Conservation (phyloP, 345 rosid genomes). For the Bretschneidera sinensis region DNA sequence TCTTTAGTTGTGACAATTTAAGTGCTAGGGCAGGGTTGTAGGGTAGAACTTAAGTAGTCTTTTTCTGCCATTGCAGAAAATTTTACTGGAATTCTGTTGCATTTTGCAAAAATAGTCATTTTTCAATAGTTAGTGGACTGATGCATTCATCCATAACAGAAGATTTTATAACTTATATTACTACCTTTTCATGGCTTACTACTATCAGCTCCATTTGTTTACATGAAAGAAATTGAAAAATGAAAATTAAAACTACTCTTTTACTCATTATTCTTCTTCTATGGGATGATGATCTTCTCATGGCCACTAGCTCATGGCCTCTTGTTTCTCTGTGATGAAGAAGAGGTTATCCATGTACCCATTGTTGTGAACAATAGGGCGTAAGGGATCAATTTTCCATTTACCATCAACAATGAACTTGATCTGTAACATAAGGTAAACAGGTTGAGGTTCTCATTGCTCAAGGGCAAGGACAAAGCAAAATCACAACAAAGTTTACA, state of each 20-base stretch:
- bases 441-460: conserved; percentile 10
- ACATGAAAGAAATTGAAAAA: conserved; percentile 16
- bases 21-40: too few species aligned
- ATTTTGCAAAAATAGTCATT: too few species aligned
- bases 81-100: too few species aligned
- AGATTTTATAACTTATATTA: too few species aligned
- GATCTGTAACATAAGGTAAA: conserved; percentile 41
- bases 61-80: too few species aligned
- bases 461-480: not conserved
- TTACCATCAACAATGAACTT: conserved; percentile 92
- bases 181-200: too few species aligned
- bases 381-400: conserved; percentile 89
- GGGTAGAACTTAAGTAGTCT: too few species aligned
- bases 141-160: too few species aligned
- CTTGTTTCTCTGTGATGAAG: conserved; percentile 36
- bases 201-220: conserved; percentile 18
- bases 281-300: too few species aligned
- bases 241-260: conserved; percentile 2
- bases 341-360: conserved; percentile 81
- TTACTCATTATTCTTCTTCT: conserved; percentile 7
- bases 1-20: too few species aligned
- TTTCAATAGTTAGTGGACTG: too few species aligned
- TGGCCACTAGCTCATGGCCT: not conserved
- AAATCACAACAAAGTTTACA: not conserved
- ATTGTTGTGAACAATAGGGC: conserved; percentile 54